Evolutionary conservation across 2,329 filamentous ascomycete species (phyloP), one percentile per base, ranked within the genome.

Genomic region (Metarhizium sp.): DNA sequence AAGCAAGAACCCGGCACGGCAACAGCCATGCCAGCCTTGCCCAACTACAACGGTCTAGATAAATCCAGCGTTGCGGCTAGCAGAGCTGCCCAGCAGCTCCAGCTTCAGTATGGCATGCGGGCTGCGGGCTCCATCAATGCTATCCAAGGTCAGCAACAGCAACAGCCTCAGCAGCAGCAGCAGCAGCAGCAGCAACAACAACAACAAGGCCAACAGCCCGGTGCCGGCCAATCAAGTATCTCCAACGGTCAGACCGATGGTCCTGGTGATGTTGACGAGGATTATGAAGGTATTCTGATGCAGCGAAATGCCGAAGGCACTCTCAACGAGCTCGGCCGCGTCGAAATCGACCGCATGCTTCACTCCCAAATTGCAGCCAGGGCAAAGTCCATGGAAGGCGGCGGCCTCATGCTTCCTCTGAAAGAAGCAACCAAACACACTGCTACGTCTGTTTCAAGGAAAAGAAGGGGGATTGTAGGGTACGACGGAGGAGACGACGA

Each of bases 371-470:
- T 92, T 58, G 78, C 82, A 53, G 79, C 81, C 49, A 78, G 80
- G 61, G 85, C 85, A 8, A 83, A 81, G 67, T 75, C 77, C 60
- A 86, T 90, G 75, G 86, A 92, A 66, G 88, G 84, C 51, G 88
- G 84, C 48, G 84, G 88, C 7, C 73, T 92, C 56, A 90, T 92
- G 86, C 69, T 91, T 18, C 85, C 88, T 2, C 75, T 91, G 11
- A 77, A 79, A 61, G 76, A 85, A 60, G 78, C 79, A 13, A 70
- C 70, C 6, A 75, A 73, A 60, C 60, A 65, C 50, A 34, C 14
- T 18, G 55, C 60, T 14, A 50, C 58, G 5, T 40, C 14, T 6
- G 48, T 2, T 43, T 59, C 52, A 48, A 61, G 59, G 29, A 61
- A 64, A 50, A 55, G 58, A 32, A 68, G 68, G 54, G 62, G 71